These are phyloP conservation scores for Aspergillus costaricaensis DNA, from an alignment of 2,329 filamentous ascomycete genomes.

Conservation along the genomic window DNA sequence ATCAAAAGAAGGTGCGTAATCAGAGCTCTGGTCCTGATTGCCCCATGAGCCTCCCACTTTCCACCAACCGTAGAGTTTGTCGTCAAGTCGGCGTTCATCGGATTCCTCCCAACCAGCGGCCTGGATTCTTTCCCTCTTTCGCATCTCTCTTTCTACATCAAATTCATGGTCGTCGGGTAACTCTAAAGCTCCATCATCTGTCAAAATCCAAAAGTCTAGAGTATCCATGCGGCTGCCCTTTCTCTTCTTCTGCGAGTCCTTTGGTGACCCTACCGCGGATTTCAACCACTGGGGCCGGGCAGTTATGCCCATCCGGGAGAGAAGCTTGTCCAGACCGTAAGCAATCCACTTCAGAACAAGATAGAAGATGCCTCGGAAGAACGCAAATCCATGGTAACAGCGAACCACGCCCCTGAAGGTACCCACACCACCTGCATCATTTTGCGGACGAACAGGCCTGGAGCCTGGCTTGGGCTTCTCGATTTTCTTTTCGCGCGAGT, in stretches of 20 bases:
- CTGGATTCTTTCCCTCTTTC: constrained; percentile 58
- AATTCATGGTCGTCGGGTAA: constrained; percentile 64
- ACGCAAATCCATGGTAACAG: constrained; percentile 72
- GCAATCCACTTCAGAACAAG: constrained; percentile 63
- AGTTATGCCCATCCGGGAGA: constrained; percentile 63
- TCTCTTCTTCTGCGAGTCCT: constrained; percentile 17
- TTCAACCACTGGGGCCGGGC: constrained; percentile 65
- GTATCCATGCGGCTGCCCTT: constrained; percentile 26
- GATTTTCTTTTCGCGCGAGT: constrained; percentile 48
- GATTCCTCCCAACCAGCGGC: constrained; percentile 44
- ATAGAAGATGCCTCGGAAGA: constrained; percentile 72
- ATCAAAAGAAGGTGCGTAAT: constrained; percentile 63
- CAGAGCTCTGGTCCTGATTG: constrained; percentile 74
- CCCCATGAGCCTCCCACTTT: constrained; percentile 82
- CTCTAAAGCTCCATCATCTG: constrained; percentile 55
- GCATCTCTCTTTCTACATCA: constrained; percentile 80
- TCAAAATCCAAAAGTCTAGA: constrained; percentile 57
- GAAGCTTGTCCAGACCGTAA: constrained; percentile 54
- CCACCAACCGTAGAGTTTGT: constrained; percentile 82
- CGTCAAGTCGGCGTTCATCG: constrained; percentile 69
- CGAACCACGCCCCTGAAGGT: constrained; percentile 75
- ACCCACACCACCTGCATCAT: constrained; percentile 66
- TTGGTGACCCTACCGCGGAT: constrained; percentile 35
- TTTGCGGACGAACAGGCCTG: constrained; percentile 40
- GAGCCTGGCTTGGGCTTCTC: constrained; percentile 40